These are phyloP conservation scores for Centella asiatica DNA, from an alignment of 129 eudicot species.

Conservation along the genomic window DNA sequence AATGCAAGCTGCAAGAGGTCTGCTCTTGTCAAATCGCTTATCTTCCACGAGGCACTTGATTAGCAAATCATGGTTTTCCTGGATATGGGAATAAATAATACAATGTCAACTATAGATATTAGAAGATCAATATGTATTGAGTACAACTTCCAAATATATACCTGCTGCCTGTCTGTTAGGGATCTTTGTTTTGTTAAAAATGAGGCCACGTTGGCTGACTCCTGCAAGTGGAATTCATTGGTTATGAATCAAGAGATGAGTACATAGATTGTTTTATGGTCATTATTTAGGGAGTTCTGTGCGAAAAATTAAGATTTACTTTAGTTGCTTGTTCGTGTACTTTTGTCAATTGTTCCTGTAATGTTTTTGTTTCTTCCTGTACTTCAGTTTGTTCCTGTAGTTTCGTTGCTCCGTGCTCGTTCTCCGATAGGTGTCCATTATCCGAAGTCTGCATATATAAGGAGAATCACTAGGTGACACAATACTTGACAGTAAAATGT, in stretches of 20 bases:
- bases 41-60: constrained; percentile 88
- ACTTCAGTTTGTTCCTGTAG: constrained; percentile 28
- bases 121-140: too few relatives aligned
- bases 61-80: constrained; percentile 88
- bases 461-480: constrained; percentile 6
- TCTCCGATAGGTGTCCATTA: constrained; percentile 38
- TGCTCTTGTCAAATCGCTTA: constrained; percentile 70
- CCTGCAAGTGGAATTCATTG: constrained; percentile 33
- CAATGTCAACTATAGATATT: not conserved
- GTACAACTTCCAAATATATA: constrained; percentile 28
- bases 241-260: constrained; percentile 5
- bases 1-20: constrained; percentile 85
- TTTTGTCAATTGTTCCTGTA: constrained; percentile 20
- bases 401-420: constrained; percentile 23
- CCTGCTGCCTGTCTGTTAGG: constrained; percentile 93
- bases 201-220: constrained; percentile 28
- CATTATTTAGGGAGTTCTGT: not conserved
- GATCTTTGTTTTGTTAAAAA: constrained; percentile 77
- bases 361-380: too few relatives aligned
- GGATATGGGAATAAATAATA: constrained; percentile 14
- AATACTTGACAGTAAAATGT: not conserved
- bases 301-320: constrained; percentile 20
- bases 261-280: not conserved
- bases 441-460: constrained; percentile 33
- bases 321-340: constrained; percentile 31